Percentiles rank a stretch among this genome's conserved stretches.
These are phyloP conservation scores for Chionographis japonica DNA, from an alignment of 106 monocot genomes.

Conservation along the genomic window DNA sequence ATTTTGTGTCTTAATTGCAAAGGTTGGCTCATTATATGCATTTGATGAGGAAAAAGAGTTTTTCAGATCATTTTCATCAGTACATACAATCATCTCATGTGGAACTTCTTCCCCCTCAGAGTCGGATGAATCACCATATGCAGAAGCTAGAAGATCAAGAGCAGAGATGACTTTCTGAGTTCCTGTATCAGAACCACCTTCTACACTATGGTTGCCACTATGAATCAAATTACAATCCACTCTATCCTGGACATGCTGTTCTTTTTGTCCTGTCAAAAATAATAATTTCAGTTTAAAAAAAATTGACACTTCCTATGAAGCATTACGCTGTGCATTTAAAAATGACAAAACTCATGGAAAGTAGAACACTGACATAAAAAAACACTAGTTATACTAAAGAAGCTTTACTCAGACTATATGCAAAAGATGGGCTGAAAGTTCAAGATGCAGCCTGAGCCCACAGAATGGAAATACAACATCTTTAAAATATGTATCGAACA, in stretches of 20 bases:
- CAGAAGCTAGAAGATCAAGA: constrained; percentile 78
- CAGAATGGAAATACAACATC: too few species aligned
- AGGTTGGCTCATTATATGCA: constrained; percentile 5
- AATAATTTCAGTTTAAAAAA: background rate
- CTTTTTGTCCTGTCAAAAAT: constrained; percentile 14
- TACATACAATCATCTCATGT: constrained; percentile 9
- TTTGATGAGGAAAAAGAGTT: background rate
- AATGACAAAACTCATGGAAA: too few species aligned
- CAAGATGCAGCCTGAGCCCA: too few species aligned
- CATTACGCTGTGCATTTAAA: too few species aligned
- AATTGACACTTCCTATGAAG: background rate
- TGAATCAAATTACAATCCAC: constrained; percentile 8
- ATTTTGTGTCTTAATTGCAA: constrained; percentile 8
- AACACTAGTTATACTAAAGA: too few species aligned
- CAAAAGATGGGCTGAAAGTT: too few species aligned
- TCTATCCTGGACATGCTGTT: constrained; percentile 6
- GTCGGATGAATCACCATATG: constrained; percentile 65
- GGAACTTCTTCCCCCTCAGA: constrained; percentile 40
- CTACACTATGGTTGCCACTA: constrained; percentile 6
- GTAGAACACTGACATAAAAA: too few species aligned
- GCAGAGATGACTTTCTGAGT: constrained; percentile 40
- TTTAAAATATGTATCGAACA: too few species aligned
- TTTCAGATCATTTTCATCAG: constrained; percentile 15
- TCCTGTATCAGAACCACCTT: constrained; percentile 22
- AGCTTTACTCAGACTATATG: too few species aligned